Evolutionary conservation across 352 stramenopile genomes (phyloP).

Genomic region (Globisporangium radiosum): DNA sequence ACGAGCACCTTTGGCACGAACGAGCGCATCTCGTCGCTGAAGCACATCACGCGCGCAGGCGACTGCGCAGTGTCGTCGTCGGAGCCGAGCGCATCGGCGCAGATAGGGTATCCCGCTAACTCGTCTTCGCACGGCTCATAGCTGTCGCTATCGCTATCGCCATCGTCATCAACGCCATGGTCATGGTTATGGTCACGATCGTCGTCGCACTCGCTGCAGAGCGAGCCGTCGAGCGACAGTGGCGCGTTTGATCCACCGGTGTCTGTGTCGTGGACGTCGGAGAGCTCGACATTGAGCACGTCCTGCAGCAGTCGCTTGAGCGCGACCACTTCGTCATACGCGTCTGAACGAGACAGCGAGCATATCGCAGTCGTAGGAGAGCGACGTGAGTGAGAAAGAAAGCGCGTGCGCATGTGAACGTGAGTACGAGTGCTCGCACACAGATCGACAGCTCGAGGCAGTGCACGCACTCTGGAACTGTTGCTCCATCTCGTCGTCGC

Average conservation of each 20-base stretch:
- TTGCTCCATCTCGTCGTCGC: slow-evolving; percentile 23
- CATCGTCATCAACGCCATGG: neutral
- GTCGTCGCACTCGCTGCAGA: neutral
- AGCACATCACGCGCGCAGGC: slow-evolving; percentile 9
- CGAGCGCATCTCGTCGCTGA: slow-evolving; percentile 13
- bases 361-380: too few relatives aligned
- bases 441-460: neutral
- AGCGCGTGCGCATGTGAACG: neutral
- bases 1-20: slow-evolving; percentile 4
- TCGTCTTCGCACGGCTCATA: neutral
- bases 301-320: slow-evolving; percentile 45
- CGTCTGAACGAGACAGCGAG: slow-evolving; percentile 17
- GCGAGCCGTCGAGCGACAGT: neutral
- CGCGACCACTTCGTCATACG: slow-evolving; percentile 48
- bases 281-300: slow-evolving; percentile 2
- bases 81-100: neutral
- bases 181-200: neutral
- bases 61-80: neutral
- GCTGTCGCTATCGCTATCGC: neutral
- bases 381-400: neutral
- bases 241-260: neutral
- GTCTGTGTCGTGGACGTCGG: neutral
- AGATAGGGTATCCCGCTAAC: neutral
- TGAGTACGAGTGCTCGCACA: neutral
- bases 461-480: slow-evolving; percentile 28